Evolutionary conservation across 345 rosid species (phyloP).

Genomic region (Schrenkiella parvula): DNA sequence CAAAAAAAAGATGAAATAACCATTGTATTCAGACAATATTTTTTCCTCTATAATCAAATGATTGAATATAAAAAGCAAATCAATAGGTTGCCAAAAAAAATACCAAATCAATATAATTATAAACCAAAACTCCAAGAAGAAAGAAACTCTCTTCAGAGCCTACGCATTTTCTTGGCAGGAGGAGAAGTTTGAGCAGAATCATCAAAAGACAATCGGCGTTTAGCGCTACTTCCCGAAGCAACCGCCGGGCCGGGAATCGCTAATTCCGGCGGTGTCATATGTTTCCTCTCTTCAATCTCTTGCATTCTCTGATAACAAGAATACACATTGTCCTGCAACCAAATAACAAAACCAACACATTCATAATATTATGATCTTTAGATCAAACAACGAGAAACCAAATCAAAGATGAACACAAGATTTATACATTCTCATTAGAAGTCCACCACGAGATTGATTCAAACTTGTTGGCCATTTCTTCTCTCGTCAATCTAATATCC

Average conservation of each 20-base stretch:
- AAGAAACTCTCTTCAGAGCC: conserved; percentile 27
- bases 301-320: conserved; percentile 52
- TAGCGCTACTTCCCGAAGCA: conserved; percentile 43
- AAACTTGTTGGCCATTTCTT: conserved; percentile 48
- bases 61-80: conserved; percentile 32
- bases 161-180: conserved; percentile 41
- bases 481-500: conserved; percentile 44
- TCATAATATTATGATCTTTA: not conserved
- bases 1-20: conserved; percentile 26
- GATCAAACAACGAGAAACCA: not conserved
- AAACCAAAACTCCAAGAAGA: conserved; percentile 29
- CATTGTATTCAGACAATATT: conserved; percentile 7
- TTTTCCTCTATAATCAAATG: conserved; percentile 29
- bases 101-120: conserved; percentile 20
- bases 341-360: not conserved
- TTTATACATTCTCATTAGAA: conserved; percentile 49
- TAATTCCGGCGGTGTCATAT: conserved; percentile 34
- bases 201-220: conserved; percentile 58
- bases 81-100: conserved; percentile 26
- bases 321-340: conserved; percentile 58
- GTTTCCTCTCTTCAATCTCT: conserved; percentile 46
- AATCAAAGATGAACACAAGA: not conserved
- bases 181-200: conserved; percentile 39
- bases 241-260: conserved; percentile 2
- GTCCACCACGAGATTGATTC: conserved; percentile 46